Conservation (phyloP, 192 early-diverging fungal genomes). For the Entomortierella lignicola region DNA sequence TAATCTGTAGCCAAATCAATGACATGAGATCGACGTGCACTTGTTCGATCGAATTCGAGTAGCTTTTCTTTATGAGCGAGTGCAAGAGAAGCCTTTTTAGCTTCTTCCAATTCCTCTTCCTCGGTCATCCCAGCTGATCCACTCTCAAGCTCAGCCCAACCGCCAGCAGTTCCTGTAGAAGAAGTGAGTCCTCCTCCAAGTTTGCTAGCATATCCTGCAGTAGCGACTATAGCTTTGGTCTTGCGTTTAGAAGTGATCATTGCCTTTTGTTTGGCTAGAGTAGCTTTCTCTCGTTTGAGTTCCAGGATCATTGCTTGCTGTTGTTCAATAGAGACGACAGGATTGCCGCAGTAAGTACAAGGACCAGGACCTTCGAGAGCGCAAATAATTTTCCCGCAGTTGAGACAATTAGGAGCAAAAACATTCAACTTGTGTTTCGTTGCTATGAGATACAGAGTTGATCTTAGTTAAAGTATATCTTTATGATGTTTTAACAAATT, state of each 20-base stretch:
- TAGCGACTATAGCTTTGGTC: slow-evolving; percentile 37
- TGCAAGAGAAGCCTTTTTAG: slow-evolving; percentile 50
- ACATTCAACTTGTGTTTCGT: slow-evolving; percentile 65
- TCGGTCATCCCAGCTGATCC: slow-evolving; percentile 49
- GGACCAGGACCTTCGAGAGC: slow-evolving; percentile 63
- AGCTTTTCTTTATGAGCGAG: slow-evolving; percentile 63
- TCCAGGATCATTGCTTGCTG: slow-evolving; percentile 61
- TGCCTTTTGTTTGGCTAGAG: slow-evolving; percentile 46
- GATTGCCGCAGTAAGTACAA: slow-evolving; percentile 65
- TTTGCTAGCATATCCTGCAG: slow-evolving; percentile 59
- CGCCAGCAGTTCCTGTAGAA: slow-evolving; percentile 29
- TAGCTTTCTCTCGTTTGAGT: slow-evolving; percentile 59
- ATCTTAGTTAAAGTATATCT: not conserved
- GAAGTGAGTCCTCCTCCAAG: slow-evolving; percentile 55
- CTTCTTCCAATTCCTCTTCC: slow-evolving; percentile 57
- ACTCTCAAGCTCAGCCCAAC: slow-evolving; percentile 19
- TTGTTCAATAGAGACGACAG: slow-evolving; percentile 64
- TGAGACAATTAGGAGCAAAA: slow-evolving; percentile 67
- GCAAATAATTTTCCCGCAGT: slow-evolving; percentile 72
- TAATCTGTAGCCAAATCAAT: slow-evolving; percentile 67
- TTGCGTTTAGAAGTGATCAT: slow-evolving; percentile 30
- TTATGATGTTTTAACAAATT: not conserved
- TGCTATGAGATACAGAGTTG: slow-evolving; percentile 27
- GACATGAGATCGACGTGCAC: slow-evolving; percentile 55
- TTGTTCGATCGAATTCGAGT: slow-evolving; percentile 61